phyloP scores from a whole-genome alignment of 2,329 filamentous ascomycete species.

The Pseudopyrenochaeta lycopersici region DNA sequence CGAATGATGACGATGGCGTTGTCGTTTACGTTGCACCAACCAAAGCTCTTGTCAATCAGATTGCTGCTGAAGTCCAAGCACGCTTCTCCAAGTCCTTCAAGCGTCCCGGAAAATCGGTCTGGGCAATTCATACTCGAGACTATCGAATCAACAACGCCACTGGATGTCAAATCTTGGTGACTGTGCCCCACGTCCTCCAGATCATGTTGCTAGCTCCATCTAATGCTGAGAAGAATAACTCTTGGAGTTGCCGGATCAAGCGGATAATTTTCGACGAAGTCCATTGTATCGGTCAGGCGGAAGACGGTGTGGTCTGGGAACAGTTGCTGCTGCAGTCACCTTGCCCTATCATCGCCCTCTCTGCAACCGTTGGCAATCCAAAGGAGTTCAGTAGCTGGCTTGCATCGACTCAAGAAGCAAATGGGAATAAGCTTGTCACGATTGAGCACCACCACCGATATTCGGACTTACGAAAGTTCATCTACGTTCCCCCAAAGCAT shows the following conservation, averaged over 20 bases:
- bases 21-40: conserved; percentile 83
- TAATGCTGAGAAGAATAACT: conserved; percentile 72
- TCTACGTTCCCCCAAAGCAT: conserved; percentile 62
- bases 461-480: conserved; percentile 80
- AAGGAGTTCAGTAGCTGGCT: conserved; percentile 76
- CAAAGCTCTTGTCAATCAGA: conserved; percentile 84
- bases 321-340: conserved; percentile 77
- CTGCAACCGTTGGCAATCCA: conserved; percentile 81
- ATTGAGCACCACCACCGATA: conserved; percentile 75
- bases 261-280: conserved; percentile 86
- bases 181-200: conserved; percentile 79
- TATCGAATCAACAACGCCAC: conserved; percentile 77
- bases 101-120: conserved; percentile 72
- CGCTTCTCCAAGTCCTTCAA: conserved; percentile 74
- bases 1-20: conserved; percentile 73
- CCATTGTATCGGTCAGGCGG: conserved; percentile 79
- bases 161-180: conserved; percentile 78
- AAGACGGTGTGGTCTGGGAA: conserved; percentile 81
- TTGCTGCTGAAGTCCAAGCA: conserved; percentile 79
- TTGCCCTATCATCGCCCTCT: conserved; percentile 80
- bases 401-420: conserved; percentile 67
- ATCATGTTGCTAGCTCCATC: conserved; percentile 73
- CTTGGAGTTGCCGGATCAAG: conserved; percentile 74
- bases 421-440: conserved; percentile 71
- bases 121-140: conserved; percentile 81